A percentile compares a stretch with the other conserved stretches of the same genome.
Evolutionary conservation across 495 filamentous ascomycete genomes (phyloP).

Genomic region (Annulohypoxylon stygium): DNA sequence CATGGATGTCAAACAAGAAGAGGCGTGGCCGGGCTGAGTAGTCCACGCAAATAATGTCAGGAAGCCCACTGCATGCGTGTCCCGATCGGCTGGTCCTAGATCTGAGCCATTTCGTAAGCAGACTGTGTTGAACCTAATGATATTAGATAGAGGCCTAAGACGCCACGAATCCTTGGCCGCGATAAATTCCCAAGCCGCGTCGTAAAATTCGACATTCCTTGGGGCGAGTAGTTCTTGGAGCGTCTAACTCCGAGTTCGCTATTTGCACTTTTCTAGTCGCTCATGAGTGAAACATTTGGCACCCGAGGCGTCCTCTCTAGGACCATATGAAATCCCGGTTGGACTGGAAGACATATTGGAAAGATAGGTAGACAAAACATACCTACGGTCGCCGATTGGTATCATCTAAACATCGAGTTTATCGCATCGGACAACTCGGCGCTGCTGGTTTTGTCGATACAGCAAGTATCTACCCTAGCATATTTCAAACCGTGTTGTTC

Average conservation of each 20-base stretch:
- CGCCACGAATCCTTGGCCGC: slow-evolving; percentile 34
- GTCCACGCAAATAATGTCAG: slow-evolving; percentile 47
- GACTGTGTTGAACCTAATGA: slow-evolving; percentile 21
- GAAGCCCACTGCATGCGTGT: slow-evolving; percentile 46
- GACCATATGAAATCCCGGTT: neutral
- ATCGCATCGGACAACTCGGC: slow-evolving; percentile 44
- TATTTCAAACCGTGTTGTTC: slow-evolving; percentile 30
- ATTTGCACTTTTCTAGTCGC: slow-evolving; percentile 36
- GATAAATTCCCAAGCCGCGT: slow-evolving; percentile 46
- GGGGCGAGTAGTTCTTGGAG: slow-evolving; percentile 59
- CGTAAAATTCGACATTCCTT: slow-evolving; percentile 48
- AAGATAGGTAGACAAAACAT: slow-evolving; percentile 54
- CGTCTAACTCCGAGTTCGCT: slow-evolving; percentile 57
- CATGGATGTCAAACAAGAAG: neutral
- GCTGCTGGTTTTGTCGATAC: slow-evolving; percentile 54
- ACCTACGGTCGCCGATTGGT: slow-evolving; percentile 37
- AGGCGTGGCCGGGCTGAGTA: slow-evolving; percentile 3
- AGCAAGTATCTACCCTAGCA: slow-evolving; percentile 51
- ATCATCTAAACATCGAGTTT: slow-evolving; percentile 57
- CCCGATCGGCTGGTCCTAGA: slow-evolving; percentile 30
- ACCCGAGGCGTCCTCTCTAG: neutral
- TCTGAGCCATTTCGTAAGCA: slow-evolving; percentile 6
- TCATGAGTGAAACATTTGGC: neutral
- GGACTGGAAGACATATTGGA: slow-evolving; percentile 32
- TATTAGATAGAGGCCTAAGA: slow-evolving; percentile 4